These are phyloP conservation scores for Orbilia ellipsospora DNA, from an alignment of 2,329 filamentous ascomycete species.

Conservation along the genomic window DNA sequence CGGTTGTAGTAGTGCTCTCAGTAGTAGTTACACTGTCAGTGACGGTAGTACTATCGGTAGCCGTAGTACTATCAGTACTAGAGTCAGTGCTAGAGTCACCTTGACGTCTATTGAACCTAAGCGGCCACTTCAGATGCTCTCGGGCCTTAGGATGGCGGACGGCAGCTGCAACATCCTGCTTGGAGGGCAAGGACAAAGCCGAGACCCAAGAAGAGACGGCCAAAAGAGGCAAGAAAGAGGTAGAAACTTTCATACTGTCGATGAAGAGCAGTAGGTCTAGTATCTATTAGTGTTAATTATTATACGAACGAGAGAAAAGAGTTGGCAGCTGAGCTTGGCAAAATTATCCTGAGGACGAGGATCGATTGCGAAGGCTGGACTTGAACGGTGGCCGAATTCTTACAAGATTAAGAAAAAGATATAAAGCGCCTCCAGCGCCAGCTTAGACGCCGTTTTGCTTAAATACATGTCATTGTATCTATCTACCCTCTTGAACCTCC, in stretches of 20 bases:
- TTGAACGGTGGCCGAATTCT: too few relatives aligned
- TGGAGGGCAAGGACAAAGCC: constrained; percentile 16
- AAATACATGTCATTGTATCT: too few relatives aligned
- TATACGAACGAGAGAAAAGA: background rate
- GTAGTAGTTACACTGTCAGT: constrained; percentile 8
- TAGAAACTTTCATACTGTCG: constrained; percentile 30
- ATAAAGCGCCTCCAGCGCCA: too few relatives aligned
- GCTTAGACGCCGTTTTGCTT: too few relatives aligned
- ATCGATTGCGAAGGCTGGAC: too few relatives aligned
- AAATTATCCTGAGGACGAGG: too few relatives aligned
- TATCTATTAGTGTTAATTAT: background rate
- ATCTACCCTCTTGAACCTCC: too few relatives aligned
- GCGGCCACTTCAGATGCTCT: too few relatives aligned
- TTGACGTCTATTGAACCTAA: background rate
- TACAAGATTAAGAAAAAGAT: too few relatives aligned
- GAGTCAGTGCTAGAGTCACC: background rate
- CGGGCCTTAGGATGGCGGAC: background rate
- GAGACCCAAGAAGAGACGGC: constrained; percentile 17
- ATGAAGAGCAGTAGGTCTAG: background rate
- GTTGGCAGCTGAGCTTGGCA: too few relatives aligned
- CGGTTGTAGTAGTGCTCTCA: too few relatives aligned
- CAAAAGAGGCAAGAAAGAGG: constrained; percentile 13
- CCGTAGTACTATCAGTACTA: too few relatives aligned
- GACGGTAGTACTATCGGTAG: background rate
- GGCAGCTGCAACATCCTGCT: background rate